A percentile compares a stretch with the other conserved stretches of the same genome.
Evolutionary conservation across 139 green algal species (phyloP).

Genomic region (Astrephomene gubernaculifera): DNA sequence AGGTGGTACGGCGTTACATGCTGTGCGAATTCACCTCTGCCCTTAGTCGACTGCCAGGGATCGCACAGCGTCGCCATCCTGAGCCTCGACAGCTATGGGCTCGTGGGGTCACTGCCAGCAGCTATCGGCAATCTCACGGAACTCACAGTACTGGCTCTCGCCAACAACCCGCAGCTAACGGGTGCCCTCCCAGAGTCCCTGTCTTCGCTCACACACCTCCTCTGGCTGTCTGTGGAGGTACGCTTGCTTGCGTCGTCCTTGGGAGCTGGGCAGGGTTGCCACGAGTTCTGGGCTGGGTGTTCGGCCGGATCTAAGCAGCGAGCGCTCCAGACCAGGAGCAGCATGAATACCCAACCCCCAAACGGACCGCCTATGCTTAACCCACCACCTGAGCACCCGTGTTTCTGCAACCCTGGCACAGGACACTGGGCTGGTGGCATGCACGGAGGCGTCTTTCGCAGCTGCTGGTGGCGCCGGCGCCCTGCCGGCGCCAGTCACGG

Average conservation of each 20-base stretch:
- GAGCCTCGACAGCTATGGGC: slow-evolving; percentile 42
- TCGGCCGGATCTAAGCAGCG: too few species aligned
- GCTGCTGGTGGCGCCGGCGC: not conserved
- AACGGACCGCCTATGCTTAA: too few species aligned
- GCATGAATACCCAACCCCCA: too few species aligned
- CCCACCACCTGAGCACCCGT: too few species aligned
- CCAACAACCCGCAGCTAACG: slow-evolving; percentile 38
- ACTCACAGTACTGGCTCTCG: slow-evolving; percentile 39
- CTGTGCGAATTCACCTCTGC: slow-evolving; percentile 44
- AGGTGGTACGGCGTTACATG: slow-evolving; percentile 55
- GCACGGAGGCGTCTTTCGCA: not conserved
- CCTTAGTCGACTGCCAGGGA: slow-evolving; percentile 28
- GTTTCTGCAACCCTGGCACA: too few species aligned
- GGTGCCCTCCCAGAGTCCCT: slow-evolving; percentile 10
- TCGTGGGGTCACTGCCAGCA: slow-evolving; percentile 46
- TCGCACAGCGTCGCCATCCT: slow-evolving; percentile 30
- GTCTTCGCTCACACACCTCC: slow-evolving; percentile 5
- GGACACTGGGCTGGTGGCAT: slow-evolving; percentile 17
- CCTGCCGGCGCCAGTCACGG: not conserved
- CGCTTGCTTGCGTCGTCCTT: slow-evolving; percentile 8
- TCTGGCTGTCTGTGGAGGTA: slow-evolving; percentile 56
- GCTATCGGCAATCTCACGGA: slow-evolving; percentile 15
- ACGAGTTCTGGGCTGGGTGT: too few species aligned
- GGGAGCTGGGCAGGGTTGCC: too few species aligned
- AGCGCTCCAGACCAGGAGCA: too few species aligned